Percentiles rank a stretch among this genome's conserved stretches.
These are phyloP conservation scores for Citrus australasica DNA, from an alignment of 345 rosid species.

Conservation along the genomic window DNA sequence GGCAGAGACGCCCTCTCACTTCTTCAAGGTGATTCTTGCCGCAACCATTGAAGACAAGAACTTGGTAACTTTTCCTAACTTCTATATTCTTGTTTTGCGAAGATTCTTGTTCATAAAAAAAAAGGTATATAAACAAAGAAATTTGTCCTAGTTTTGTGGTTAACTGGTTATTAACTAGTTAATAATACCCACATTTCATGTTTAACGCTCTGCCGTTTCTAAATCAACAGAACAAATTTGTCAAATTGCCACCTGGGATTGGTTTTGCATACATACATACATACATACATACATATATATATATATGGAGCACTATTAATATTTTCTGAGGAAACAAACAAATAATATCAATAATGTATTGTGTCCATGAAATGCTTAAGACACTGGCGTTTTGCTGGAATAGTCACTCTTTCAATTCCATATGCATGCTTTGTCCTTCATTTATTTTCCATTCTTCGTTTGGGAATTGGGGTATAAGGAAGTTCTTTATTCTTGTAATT, in stretches of 20 bases:
- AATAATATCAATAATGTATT: not conserved
- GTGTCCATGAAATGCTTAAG: not conserved
- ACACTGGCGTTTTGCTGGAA: not conserved
- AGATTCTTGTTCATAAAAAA: no score
- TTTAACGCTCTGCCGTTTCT: not conserved
- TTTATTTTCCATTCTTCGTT: no score
- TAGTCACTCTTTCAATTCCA: no score
- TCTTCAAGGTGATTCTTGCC: not conserved
- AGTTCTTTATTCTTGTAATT: no score
- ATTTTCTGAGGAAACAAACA: no score
- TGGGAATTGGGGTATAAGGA: no score
- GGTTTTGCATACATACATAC: not conserved
- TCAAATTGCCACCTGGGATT: not conserved
- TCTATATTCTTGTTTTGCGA: not conserved
- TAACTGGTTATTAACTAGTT: not conserved
- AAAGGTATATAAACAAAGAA: no score
- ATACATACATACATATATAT: no score
- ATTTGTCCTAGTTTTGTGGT: not conserved
- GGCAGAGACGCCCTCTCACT: not conserved
- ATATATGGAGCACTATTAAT: no score
- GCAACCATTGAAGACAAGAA: conserved; percentile 1
- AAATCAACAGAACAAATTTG: not conserved
- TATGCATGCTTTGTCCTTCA: no score
- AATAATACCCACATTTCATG: not conserved
- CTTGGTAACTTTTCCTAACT: not conserved